phyloP scores from a whole-genome alignment of 2,329 filamentous ascomycete genomes.

The Ceratocystis harringtonii region DNA sequence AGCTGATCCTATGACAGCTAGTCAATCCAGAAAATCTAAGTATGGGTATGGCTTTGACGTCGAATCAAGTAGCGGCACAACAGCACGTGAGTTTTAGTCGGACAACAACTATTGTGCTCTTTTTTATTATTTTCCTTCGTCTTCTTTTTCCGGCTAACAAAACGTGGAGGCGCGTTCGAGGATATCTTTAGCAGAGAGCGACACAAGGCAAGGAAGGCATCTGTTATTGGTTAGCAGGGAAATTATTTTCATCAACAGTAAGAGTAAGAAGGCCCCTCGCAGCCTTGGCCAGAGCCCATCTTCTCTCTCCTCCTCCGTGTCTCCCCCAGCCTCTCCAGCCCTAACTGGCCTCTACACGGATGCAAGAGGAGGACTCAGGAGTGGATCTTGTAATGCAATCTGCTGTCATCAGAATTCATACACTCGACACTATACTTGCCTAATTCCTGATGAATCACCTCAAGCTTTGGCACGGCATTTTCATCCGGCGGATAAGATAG shows the following conservation, averaged over 20 bases:
- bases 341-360: too few species aligned
- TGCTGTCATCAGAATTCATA: too few species aligned
- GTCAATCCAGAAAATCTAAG: background rate
- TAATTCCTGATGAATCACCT: too few species aligned
- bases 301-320: too few species aligned
- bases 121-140: too few species aligned
- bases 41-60: background rate
- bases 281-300: too few species aligned
- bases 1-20: constrained; percentile 3
- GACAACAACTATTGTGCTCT: background rate
- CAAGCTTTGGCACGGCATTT: background rate
- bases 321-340: too few species aligned
- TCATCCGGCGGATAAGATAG: background rate
- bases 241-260: background rate
- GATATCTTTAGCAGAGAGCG: background rate
- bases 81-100: background rate
- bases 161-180: background rate
- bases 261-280: too few species aligned
- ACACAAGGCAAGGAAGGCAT: background rate
- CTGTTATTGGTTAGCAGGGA: background rate
- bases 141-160: background rate
- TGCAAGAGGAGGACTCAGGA: too few species aligned
- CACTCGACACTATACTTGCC: too few species aligned
- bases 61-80: background rate
- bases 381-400: too few species aligned